These are phyloP conservation scores for Drechmeria coniospora DNA, from an alignment of 2,329 filamentous ascomycete species.

Conservation along the genomic window DNA sequence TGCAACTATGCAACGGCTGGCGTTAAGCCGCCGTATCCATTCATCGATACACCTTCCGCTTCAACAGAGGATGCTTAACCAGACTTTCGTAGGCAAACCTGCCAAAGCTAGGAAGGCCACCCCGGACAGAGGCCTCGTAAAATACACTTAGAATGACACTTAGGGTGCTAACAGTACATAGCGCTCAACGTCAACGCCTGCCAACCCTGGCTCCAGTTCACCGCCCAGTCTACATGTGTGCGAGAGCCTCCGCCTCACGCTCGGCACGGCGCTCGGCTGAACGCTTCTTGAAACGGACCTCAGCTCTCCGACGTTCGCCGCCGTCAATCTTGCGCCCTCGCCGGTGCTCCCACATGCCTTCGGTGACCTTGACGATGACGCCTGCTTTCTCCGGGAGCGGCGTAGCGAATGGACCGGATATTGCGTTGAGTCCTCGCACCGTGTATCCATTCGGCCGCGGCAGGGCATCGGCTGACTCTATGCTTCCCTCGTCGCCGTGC, in stretches of 20 bases:
- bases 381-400: slow-evolving; percentile 49
- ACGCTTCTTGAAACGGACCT: slow-evolving; percentile 75
- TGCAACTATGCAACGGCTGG: too few relatives aligned
- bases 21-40: too few relatives aligned
- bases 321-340: slow-evolving; percentile 87
- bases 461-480: slow-evolving; percentile 5
- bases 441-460: slow-evolving; percentile 34
- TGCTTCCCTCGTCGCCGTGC: slow-evolving; percentile 18
- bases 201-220: slow-evolving; percentile 9
- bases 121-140: too few relatives aligned
- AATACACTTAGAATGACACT: too few relatives aligned
- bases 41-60: too few relatives aligned
- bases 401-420: slow-evolving; percentile 61
- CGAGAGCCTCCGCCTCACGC: slow-evolving; percentile 25
- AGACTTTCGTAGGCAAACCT: too few relatives aligned
- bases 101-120: too few relatives aligned
- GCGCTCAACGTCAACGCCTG: too few relatives aligned
- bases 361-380: slow-evolving; percentile 53
- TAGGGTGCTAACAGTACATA: slow-evolving; percentile 2
- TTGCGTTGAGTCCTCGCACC: slow-evolving; percentile 51
- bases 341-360: slow-evolving; percentile 87
- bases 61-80: too few relatives aligned
- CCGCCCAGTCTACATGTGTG: slow-evolving; percentile 12
- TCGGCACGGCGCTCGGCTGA: slow-evolving; percentile 64
- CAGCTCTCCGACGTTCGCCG: slow-evolving; percentile 76